A percentile compares a stretch with the other conserved stretches of the same genome.
Evolutionary conservation across 495 filamentous ascomycete genomes (phyloP).

Genomic region (Penicillium steckii): DNA sequence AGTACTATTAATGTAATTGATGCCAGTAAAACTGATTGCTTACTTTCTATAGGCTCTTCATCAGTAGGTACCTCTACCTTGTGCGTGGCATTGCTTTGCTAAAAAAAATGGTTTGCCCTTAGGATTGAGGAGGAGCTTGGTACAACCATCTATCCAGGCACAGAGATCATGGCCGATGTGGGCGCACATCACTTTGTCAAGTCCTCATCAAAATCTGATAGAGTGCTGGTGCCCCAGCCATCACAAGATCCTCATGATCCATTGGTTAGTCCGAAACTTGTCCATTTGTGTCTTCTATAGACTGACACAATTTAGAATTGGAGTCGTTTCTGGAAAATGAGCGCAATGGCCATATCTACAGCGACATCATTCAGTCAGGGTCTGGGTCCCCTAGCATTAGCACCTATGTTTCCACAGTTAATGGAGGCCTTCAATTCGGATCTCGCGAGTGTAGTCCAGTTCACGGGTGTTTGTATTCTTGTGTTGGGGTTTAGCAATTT

Average conservation of each 20-base stretch:
- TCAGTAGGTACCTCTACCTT: constrained; percentile 17
- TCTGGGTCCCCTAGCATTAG: constrained; percentile 56
- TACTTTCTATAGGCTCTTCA: constrained; percentile 22
- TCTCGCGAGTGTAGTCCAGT: constrained; percentile 45
- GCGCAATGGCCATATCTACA: constrained; percentile 45
- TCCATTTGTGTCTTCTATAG: neutral
- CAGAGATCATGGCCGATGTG: constrained; percentile 62
- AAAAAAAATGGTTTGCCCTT: neutral
- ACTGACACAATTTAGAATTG: constrained; percentile 32
- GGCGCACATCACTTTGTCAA: constrained; percentile 63
- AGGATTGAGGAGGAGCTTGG: constrained; percentile 49
- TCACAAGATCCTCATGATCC: constrained; percentile 48
- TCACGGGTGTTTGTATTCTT: constrained; percentile 60
- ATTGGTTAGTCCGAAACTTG: constrained; percentile 20
- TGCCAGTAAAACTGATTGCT: constrained; percentile 2
- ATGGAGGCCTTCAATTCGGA: constrained; percentile 56
- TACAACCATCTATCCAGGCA: constrained; percentile 58
- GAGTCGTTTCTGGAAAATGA: constrained; percentile 41
- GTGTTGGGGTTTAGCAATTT: constrained; percentile 65
- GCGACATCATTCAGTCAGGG: constrained; percentile 56
- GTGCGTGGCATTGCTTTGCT: neutral
- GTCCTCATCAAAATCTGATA: constrained; percentile 32
- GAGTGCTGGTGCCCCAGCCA: constrained; percentile 56
- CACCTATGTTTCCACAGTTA: constrained; percentile 57
- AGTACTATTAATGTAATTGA: neutral